Evolutionary conservation across 2,329 filamentous ascomycete genomes (phyloP).

Genomic region (Fusarium mexicanum): DNA sequence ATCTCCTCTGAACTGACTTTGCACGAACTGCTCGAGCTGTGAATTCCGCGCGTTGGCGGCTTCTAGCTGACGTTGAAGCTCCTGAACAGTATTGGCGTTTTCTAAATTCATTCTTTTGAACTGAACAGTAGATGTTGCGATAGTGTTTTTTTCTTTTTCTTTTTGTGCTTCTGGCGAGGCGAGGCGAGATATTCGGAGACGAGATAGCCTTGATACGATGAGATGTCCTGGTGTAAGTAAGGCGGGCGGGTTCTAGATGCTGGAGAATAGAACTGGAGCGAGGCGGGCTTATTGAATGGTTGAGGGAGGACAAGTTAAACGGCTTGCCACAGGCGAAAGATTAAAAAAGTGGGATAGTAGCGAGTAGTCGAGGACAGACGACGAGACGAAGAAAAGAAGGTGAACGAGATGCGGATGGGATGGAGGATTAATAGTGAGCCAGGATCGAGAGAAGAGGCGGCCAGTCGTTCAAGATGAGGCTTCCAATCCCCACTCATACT

Average conservation of each 20-base stretch:
- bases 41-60: constrained; percentile 32
- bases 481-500: constrained; percentile 38
- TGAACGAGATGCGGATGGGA: constrained; percentile 36
- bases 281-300: constrained; percentile 24
- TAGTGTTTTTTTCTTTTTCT: not conserved
- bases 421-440: constrained; percentile 44
- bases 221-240: constrained; percentile 29
- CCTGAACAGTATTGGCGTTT: constrained; percentile 33
- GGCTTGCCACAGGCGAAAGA: constrained; percentile 28
- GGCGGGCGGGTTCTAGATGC: constrained; percentile 15
- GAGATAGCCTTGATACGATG: constrained; percentile 18
- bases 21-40: constrained; percentile 38
- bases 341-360: constrained; percentile 35
- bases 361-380: constrained; percentile 36
- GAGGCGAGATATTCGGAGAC: constrained; percentile 13
- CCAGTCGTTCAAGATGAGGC: constrained; percentile 45
- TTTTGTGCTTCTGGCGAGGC: not conserved
- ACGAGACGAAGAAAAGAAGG: constrained; percentile 36
- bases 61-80: constrained; percentile 43
- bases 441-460: constrained; percentile 39
- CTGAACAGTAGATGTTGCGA: constrained; percentile 9
- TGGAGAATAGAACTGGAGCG: not conserved
- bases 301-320: constrained; percentile 8
- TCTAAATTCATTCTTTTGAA: constrained; percentile 41
- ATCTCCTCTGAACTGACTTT: constrained; percentile 32